Evolutionary conservation across 1,284 basidiomycete genomes (phyloP).

Genomic region (Fomitiporia mediterranea): DNA sequence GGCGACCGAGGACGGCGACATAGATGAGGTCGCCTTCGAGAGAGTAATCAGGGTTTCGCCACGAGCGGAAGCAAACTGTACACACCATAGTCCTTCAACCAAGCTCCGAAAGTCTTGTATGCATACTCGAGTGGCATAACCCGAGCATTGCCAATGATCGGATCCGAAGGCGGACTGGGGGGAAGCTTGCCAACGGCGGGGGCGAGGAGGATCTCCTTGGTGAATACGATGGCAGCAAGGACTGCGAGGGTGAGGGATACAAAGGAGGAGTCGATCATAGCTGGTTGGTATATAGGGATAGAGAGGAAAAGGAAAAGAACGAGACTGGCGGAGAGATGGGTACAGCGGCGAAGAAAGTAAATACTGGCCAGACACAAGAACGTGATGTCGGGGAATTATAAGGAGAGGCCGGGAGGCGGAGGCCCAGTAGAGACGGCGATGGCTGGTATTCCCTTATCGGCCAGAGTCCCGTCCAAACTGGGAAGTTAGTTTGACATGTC

Average conservation of each 20-base stretch:
- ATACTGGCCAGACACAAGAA: neutral
- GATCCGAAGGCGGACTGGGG: slow-evolving; percentile 33
- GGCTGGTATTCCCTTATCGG: neutral
- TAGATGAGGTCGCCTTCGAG: slow-evolving; percentile 29
- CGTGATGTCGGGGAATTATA: neutral
- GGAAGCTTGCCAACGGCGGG: slow-evolving; percentile 20
- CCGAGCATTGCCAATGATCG: slow-evolving; percentile 31
- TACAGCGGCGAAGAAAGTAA: neutral
- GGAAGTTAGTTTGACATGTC: neutral
- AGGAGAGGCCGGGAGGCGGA: neutral
- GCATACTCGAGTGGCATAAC: slow-evolving; percentile 30
- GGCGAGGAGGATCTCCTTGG: neutral
- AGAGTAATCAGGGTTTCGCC: neutral
- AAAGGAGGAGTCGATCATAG: slow-evolving; percentile 1
- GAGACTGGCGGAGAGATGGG: neutral
- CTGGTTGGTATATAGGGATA: neutral
- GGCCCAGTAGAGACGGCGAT: neutral
- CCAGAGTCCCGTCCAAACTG: neutral
- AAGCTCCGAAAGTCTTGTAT: slow-evolving; percentile 29
- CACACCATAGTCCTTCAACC: slow-evolving; percentile 32
- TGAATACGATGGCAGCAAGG: slow-evolving; percentile 4
- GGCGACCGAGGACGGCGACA: slow-evolving; percentile 31
- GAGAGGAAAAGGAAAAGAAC: neutral
- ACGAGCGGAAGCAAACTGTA: neutral
- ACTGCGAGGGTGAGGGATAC: slow-evolving; percentile 1